Base-by-base conservation (phyloP, 768 basidiomycete genomes). In the Strobilomyces echinocephalus region DNA sequence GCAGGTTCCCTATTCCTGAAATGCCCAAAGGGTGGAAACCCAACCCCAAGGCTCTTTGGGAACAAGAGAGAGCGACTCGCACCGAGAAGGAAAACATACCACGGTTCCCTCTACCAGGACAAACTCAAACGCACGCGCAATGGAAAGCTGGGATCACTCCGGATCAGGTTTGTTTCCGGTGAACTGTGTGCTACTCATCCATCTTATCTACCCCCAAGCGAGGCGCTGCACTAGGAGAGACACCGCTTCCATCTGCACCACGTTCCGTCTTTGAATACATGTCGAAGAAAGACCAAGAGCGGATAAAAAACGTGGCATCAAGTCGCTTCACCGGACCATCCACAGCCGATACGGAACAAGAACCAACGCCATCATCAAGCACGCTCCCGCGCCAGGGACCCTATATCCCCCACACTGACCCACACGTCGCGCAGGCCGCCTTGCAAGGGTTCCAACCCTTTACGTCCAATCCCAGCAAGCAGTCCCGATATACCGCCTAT, bases 251-350 rank as follows among this genome's bases (percentile, higher is more conserved):
- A 12, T 71, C 83, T 4, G 80, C 79, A 14, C 81, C 88, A 2
- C 83, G 83, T 11, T 97, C 95, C 0, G 82, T 99, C 15, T 97
- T 95, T 67, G 95, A 98, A 42, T 98, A 85, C 66, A 83, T 98
- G 67, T 95, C 97, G 0, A 82, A 87, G 58, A 95, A 94, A 63
- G 92, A 95, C 62, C 81, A 84, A 52, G 94, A 97, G 55, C 85
- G 95, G 7, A 77, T 99, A 15, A 77, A 85, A 62, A 78, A 77
- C 28, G 79, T 89, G 26, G 67, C 79, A 12, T 62, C 77, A 8
- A 60, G 57, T 8, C 62, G 67, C 8, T 51, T 60, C 6, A 49
- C 53, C 0, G 60, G 61, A n/a, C 62, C 64, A n/a, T 60, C 69
- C 9, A 58, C 61, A 14, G 36, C 66, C 6, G 64, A 76, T 14